phyloP scores from a whole-genome alignment of 1,284 basidiomycete species.

The Tilletiaria anomala region DNA sequence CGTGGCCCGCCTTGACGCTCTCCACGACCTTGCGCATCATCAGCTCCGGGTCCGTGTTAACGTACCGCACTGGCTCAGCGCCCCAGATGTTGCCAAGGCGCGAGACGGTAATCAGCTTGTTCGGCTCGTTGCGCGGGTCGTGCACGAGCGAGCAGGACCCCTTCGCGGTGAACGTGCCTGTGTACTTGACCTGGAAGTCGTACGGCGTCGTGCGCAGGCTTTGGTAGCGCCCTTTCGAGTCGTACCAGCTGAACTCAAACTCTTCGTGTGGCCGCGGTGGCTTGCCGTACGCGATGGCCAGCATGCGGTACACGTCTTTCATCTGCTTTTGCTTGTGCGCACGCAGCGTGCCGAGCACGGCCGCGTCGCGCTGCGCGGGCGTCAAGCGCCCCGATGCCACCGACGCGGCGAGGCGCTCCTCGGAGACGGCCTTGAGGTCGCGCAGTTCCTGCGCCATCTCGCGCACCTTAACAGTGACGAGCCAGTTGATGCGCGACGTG shows the following conservation, averaged over 20 bases:
- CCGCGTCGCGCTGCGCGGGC: slow-evolving; percentile 9
- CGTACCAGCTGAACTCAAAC: slow-evolving; percentile 44
- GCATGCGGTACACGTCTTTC: slow-evolving; percentile 69
- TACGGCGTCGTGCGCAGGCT: slow-evolving; percentile 61
- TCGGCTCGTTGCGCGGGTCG: slow-evolving; percentile 73
- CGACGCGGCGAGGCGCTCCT: slow-evolving; percentile 41
- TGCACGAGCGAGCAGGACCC: slow-evolving; percentile 84
- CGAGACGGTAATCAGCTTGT: slow-evolving; percentile 78
- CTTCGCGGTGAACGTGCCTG: slow-evolving; percentile 45
- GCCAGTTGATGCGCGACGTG: slow-evolving; percentile 56
- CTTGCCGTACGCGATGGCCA: slow-evolving; percentile 60
- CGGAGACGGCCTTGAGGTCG: slow-evolving; percentile 42
- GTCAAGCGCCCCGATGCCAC: neutral
- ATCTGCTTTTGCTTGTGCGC: slow-evolving; percentile 67
- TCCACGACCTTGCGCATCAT: slow-evolving; percentile 54
- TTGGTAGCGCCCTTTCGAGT: slow-evolving; percentile 61
- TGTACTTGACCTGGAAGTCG: slow-evolving; percentile 48
- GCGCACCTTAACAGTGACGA: slow-evolving; percentile 76
- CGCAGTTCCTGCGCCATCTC: slow-evolving; percentile 76
- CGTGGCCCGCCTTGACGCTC: slow-evolving; percentile 72
- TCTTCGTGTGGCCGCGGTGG: slow-evolving; percentile 18
- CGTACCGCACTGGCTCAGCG: slow-evolving; percentile 62
- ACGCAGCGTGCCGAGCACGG: slow-evolving; percentile 28
- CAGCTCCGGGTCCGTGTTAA: slow-evolving; percentile 68
- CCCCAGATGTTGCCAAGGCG: slow-evolving; percentile 84